Percentiles rank a stretch among this genome's conserved stretches.
Evolutionary conservation across 176 grass and related monocot species (phyloP).

Genomic region (Puya raimondii): DNA sequence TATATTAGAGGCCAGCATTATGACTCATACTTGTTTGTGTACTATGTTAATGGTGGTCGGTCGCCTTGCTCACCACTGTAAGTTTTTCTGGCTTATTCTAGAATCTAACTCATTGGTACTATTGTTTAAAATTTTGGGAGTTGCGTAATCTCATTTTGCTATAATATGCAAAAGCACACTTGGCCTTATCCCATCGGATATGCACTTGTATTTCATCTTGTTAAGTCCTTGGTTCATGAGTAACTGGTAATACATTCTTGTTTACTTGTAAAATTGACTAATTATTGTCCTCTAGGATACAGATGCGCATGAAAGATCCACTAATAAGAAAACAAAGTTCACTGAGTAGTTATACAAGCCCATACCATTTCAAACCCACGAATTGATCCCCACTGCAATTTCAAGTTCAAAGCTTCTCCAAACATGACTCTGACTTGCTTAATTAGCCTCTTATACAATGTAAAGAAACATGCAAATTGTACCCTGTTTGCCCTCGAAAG

Average conservation of each 20-base stretch:
- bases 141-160: slow-evolving; percentile 2
- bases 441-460: too few species aligned
- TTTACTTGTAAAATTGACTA: not conserved
- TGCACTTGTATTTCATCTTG: not conserved
- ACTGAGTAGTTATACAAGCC: too few species aligned
- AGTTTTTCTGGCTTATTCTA: slow-evolving; percentile 29
- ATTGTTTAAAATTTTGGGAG: slow-evolving; percentile 7
- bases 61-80: slow-evolving; percentile 86
- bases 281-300: not conserved
- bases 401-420: too few species aligned
- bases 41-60: slow-evolving; percentile 73
- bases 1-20: slow-evolving; percentile 89
- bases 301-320: too few species aligned
- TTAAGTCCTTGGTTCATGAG: not conserved
- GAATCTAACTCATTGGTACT: not conserved
- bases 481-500: too few species aligned
- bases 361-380: too few species aligned
- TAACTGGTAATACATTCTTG: not conserved
- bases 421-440: too few species aligned
- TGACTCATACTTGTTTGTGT: slow-evolving; percentile 91
- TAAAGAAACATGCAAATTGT: too few species aligned
- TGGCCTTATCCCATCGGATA: not conserved
- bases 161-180: not conserved
- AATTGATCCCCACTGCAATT: too few species aligned
- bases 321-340: too few species aligned